phyloP scores from a whole-genome alignment of 176 grass and related monocot species.

The Coix lacrymajobi region DNA sequence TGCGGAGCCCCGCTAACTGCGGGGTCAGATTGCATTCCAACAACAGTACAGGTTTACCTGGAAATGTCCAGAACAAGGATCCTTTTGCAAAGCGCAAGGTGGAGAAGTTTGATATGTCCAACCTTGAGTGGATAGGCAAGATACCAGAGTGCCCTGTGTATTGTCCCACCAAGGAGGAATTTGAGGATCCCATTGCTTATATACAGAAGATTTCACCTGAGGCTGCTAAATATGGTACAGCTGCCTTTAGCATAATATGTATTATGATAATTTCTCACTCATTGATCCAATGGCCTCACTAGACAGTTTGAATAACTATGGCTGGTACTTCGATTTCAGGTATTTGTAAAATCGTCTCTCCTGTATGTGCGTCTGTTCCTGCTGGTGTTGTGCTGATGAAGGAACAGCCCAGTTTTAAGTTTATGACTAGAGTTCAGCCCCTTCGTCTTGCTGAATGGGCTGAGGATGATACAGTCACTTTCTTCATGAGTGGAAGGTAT shows the following conservation, averaged over 20 bases:
- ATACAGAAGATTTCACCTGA: slow-evolving; percentile 77
- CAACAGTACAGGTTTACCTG: slow-evolving; percentile 13
- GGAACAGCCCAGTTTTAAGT: slow-evolving; percentile 89
- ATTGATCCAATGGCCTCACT: not conserved
- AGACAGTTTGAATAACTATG: not conserved
- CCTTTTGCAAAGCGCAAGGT: slow-evolving; percentile 70
- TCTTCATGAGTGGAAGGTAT: slow-evolving; percentile 97
- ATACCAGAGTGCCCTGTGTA: slow-evolving; percentile 93
- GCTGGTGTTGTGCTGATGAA: slow-evolving; percentile 82
- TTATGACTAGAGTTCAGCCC: slow-evolving; percentile 91
- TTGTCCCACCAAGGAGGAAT: slow-evolving; percentile 72
- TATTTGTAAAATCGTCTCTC: slow-evolving; percentile 94
- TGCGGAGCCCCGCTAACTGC: slow-evolving; percentile 51
- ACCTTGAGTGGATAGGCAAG: slow-evolving; percentile 75
- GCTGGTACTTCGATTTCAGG: slow-evolving; percentile 38
- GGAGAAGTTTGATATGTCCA: slow-evolving; percentile 75
- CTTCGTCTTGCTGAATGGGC: slow-evolving; percentile 87
- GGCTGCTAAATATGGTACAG: slow-evolving; percentile 73
- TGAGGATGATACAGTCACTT: slow-evolving; percentile 78
- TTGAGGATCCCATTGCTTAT: slow-evolving; percentile 78
- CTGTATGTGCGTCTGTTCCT: slow-evolving; percentile 73
- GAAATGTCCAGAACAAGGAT: slow-evolving; percentile 31
- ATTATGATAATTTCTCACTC: not conserved
- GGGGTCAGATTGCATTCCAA: slow-evolving; percentile 50
- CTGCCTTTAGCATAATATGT: not conserved